Evolutionary conservation across 169 alveolate species (phyloP).

Genomic region (Plasmodium fragile): DNA sequence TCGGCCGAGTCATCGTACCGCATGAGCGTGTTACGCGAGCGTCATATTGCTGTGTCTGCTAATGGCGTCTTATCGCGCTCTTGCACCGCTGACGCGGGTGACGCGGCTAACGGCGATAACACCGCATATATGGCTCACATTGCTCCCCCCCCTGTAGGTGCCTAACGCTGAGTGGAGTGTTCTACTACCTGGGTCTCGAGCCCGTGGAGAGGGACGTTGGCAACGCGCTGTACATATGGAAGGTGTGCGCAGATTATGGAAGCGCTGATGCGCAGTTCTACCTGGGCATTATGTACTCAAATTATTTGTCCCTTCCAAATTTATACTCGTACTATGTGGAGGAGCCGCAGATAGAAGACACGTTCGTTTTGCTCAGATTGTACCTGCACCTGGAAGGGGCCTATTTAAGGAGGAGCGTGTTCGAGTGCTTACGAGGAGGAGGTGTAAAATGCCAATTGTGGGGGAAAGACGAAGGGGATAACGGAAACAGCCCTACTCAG

Average conservation of each 20-base stretch:
- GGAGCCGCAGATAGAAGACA: slow-evolving; percentile 23
- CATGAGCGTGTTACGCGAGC: neutral
- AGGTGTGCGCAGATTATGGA: slow-evolving; percentile 62
- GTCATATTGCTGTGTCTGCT: neutral
- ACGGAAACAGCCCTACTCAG: neutral
- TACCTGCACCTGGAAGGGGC: neutral
- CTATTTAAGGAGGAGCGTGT: neutral
- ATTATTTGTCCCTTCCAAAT: slow-evolving; percentile 63
- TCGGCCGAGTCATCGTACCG: neutral
- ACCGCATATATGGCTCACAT: neutral
- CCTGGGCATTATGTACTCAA: slow-evolving; percentile 61
- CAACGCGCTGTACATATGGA: slow-evolving; percentile 69
- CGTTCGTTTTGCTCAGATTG: slow-evolving; percentile 5
- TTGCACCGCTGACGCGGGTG: neutral
- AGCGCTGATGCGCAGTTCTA: slow-evolving; percentile 75
- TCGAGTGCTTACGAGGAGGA: neutral
- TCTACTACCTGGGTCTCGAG: slow-evolving; percentile 51
- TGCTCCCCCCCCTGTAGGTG: slow-evolving; percentile 12
- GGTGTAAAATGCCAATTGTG: neutral
- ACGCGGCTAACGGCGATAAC: neutral
- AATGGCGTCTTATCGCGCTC: neutral
- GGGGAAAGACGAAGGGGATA: neutral
- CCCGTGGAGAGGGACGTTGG: slow-evolving; percentile 45
- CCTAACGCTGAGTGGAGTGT: slow-evolving; percentile 47
- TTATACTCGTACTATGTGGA: slow-evolving; percentile 43